Conservation (phyloP, 2,329 filamentous ascomycete species). For the Bertia moriformis region DNA sequence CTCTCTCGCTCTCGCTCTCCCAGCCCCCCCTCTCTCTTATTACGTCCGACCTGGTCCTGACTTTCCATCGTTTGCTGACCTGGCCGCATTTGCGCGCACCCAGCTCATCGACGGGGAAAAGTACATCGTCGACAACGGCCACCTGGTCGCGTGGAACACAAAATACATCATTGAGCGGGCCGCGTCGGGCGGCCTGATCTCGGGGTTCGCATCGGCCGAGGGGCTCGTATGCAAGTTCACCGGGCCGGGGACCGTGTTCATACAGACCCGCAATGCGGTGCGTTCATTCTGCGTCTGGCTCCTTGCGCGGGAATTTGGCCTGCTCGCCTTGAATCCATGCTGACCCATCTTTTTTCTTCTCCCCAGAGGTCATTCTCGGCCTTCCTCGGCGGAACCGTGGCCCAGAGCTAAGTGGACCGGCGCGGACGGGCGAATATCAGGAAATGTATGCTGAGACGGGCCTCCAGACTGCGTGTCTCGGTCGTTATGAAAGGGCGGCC, state of each 20-base stretch:
- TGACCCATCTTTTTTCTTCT: too few relatives aligned
- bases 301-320: too few relatives aligned
- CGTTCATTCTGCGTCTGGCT: too few relatives aligned
- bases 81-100: conserved; percentile 4
- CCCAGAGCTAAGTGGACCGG: too few relatives aligned
- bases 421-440: too few relatives aligned
- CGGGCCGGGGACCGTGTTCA: conserved; percentile 76
- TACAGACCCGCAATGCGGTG: conserved; percentile 80
- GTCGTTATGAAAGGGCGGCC: too few relatives aligned
- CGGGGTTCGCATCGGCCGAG: conserved; percentile 66
- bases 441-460: too few relatives aligned
- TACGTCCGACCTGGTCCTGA: conserved; percentile 64
- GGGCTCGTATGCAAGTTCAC: conserved; percentile 90
- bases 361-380: not conserved
- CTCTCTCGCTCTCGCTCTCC: too few relatives aligned
- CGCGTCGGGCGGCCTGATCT: conserved; percentile 82
- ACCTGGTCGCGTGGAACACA: conserved; percentile 92
- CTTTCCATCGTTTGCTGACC: conserved; percentile 26
- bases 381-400: not conserved
- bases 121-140: conserved; percentile 85
- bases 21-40: not conserved
- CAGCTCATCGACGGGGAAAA: conserved; percentile 55
- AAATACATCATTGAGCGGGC: conserved; percentile 85
- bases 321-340: too few relatives aligned
- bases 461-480: too few relatives aligned